These are phyloP conservation scores for Schrenkiella parvula DNA, from an alignment of 345 rosid species.

Conservation along the genomic window DNA sequence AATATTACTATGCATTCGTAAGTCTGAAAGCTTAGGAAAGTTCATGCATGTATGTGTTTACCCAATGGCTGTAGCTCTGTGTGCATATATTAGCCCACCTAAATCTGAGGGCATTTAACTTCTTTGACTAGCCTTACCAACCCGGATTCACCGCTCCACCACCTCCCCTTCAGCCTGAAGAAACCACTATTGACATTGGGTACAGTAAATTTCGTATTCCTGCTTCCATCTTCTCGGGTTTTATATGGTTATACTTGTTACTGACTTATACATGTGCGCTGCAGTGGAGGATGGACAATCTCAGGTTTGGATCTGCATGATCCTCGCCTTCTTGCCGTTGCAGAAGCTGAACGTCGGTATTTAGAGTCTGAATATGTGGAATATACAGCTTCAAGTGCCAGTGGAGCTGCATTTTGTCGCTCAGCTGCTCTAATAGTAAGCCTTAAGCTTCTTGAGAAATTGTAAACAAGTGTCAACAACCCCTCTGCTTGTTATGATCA, in stretches of 20 bases:
- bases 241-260: background rate
- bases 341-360: conserved; percentile 85
- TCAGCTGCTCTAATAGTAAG: conserved; percentile 96
- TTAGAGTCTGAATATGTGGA: conserved; percentile 84
- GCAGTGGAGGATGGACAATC: conserved; percentile 89
- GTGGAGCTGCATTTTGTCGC: conserved; percentile 91
- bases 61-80: too few species aligned
- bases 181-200: conserved; percentile 85
- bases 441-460: background rate
- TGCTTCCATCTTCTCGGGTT: background rate
- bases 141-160: conserved; percentile 80
- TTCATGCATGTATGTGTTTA: too few species aligned
- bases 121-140: conserved; percentile 57
- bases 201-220: conserved; percentile 18
- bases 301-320: conserved; percentile 80
- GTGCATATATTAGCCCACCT: too few species aligned
- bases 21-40: background rate
- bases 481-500: background rate
- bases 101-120: conserved; percentile 5
- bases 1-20: background rate
- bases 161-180: conserved; percentile 50
- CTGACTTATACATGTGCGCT: conserved; percentile 10
- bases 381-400: conserved; percentile 77
- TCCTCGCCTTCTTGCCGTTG: conserved; percentile 83
- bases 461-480: background rate